Evolutionary conservation across 179 eudicot genomes (phyloP).

Genomic region (Actinidia arguta): DNA sequence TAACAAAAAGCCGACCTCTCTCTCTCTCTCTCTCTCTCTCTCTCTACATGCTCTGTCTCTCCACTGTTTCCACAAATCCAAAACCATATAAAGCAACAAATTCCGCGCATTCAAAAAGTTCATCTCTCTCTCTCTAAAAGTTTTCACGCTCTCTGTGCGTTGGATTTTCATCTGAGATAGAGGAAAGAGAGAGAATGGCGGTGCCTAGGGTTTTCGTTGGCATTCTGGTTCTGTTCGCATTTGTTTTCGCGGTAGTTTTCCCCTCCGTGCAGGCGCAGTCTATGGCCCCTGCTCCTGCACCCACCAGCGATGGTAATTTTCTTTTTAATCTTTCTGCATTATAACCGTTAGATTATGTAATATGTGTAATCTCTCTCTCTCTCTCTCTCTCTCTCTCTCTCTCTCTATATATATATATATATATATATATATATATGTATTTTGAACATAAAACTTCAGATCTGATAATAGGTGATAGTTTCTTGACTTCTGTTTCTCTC

Average conservation of each 20-base stretch:
- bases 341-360: too few relatives aligned
- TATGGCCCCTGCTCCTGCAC: conserved; percentile 48
- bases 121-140: neutral
- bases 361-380: too few relatives aligned
- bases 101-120: neutral
- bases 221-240: conserved; percentile 23
- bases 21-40: too few relatives aligned
- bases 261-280: conserved; percentile 38
- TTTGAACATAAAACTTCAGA: too few relatives aligned
- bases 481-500: too few relatives aligned
- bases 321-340: neutral
- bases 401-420: too few relatives aligned
- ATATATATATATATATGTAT: too few relatives aligned
- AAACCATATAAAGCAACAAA: neutral
- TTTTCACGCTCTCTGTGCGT: neutral
- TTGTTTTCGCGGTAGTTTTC: conserved; percentile 24
- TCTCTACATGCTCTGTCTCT: too few relatives aligned
- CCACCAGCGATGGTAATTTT: conserved; percentile 38
- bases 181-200: conserved; percentile 5
- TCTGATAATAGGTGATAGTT: too few relatives aligned
- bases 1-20: neutral
- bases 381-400: too few relatives aligned
- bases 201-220: conserved; percentile 26
- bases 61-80: neutral
- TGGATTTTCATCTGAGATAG: neutral